These are phyloP conservation scores for Suhomyces taliae DNA, from an alignment of 1,139 yeast species.

Conservation along the genomic window DNA sequence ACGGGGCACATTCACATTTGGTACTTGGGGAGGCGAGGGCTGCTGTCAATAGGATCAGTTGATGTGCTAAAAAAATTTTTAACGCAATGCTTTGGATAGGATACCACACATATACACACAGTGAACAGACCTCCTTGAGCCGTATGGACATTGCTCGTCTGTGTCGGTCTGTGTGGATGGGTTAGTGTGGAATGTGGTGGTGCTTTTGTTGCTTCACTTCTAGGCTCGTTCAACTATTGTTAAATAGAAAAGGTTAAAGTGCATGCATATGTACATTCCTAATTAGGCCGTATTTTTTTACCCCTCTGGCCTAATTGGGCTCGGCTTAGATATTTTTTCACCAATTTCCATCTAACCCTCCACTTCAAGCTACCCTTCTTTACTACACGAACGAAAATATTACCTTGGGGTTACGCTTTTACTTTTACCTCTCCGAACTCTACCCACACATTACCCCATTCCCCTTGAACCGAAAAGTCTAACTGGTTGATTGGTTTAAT, in stretches of 20 bases:
- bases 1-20: too few relatives aligned
- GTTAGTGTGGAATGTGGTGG: too few relatives aligned
- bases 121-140: too few relatives aligned
- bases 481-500: background rate
- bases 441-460: slow-evolving; percentile 5
- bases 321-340: background rate
- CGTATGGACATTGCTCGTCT: too few relatives aligned
- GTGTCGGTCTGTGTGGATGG: too few relatives aligned
- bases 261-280: slow-evolving; percentile 6
- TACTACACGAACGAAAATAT: background rate
- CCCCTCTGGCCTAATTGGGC: slow-evolving; percentile 6
- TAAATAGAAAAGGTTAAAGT: slow-evolving; percentile 1
- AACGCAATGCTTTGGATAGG: too few relatives aligned
- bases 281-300: slow-evolving; percentile 1
- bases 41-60: too few relatives aligned
- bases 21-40: too few relatives aligned
- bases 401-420: background rate
- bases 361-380: background rate
- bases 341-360: background rate
- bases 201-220: too few relatives aligned
- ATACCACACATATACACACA: too few relatives aligned
- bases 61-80: too few relatives aligned
- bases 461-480: slow-evolving; percentile 2
- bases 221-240: background rate
- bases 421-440: slow-evolving; percentile 1